Evolutionary conservation across 164 flowering plant species (phyloP), one percentile per base, ranked within the genome.

Genomic region (Magnolia officinalis): DNA sequence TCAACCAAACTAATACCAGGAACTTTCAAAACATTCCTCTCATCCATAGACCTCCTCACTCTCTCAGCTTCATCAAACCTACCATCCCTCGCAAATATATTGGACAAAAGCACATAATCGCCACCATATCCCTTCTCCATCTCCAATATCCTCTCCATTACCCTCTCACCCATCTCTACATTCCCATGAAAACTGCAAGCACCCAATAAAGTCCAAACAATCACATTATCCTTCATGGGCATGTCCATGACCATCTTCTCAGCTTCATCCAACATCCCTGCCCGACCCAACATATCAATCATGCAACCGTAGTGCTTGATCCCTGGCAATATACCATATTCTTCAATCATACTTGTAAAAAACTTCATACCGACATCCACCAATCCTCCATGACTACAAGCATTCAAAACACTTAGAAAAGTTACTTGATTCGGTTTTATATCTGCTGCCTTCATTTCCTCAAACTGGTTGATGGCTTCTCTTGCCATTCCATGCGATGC

Each of bases 311-410:
- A 77, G 49, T 76, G 85, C 75, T 75, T 78, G 64, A 75, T 37
- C 19, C 73, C 81, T 2, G 85, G 85, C 9, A 10, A 59, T 31
- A 82, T 70, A 13, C 59, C 59, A 69, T 75, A 70, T 37, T 67
- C 79, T 24, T 73, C 6, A 21, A 69, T 59, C 85, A 82, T 82
- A 19, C 50, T 52, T 6, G 19, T 23, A 50, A 82, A 82, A 59
- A 80, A 29, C 18, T 31, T 59, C 19, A 72, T 74, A 31, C 82
- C 85, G 69, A 72, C 81, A 52, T 78, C 77, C 11, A 82, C 72
- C 49, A 82, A 51, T 26, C 85, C 81, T 13, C 82, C 85, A 65
- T 82, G 82, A 59, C 79, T 80, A 50, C 82, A 82, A 59, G 85
- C 85, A 78, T 50, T 68, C 73, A 82, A 21, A 64, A 82, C 73